Conservation (phyloP, 163 green algal species). For the Scenedesmus sp. region DNA sequence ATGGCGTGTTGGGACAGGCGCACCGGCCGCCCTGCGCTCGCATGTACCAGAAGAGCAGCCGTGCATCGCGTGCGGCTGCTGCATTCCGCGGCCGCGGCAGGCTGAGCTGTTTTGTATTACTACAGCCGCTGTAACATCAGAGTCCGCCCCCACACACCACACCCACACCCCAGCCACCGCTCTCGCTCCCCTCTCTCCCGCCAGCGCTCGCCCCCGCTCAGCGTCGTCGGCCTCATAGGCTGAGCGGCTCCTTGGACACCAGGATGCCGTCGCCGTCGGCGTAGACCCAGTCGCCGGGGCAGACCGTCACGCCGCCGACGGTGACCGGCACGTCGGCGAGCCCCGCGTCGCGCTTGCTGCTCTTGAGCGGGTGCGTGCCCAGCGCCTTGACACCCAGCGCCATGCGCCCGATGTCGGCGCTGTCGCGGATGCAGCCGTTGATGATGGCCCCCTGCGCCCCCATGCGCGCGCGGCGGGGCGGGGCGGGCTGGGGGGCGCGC, state of each 20-base stretch:
- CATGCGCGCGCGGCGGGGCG: neutral
- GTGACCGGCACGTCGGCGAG: slow-evolving; percentile 87
- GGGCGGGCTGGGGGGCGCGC: neutral
- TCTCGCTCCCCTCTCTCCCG: too few relatives aligned
- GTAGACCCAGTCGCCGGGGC: slow-evolving; percentile 88
- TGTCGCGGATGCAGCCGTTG: slow-evolving; percentile 96
- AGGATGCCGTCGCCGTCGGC: slow-evolving; percentile 88
- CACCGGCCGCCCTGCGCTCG: too few relatives aligned
- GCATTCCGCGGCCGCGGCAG: too few relatives aligned
- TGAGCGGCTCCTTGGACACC: slow-evolving; percentile 73
- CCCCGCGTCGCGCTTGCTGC: slow-evolving; percentile 90
- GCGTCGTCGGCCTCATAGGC: slow-evolving; percentile 46
- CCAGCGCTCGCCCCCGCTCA: too few relatives aligned
- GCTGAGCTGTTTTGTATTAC: too few relatives aligned
- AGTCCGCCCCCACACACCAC: too few relatives aligned
- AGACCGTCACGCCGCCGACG: slow-evolving; percentile 84
- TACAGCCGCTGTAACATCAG: too few relatives aligned
- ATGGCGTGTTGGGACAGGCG: too few relatives aligned
- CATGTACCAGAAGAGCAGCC: too few relatives aligned
- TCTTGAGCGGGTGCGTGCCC: slow-evolving; percentile 94
- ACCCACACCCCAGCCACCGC: too few relatives aligned
- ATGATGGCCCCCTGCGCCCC: slow-evolving; percentile 90
- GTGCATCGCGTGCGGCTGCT: too few relatives aligned
- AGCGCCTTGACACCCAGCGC: slow-evolving; percentile 94
- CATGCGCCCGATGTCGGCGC: slow-evolving; percentile 87